Evolutionary conservation across 345 rosid genomes (phyloP).

Genomic region (Brassica carinata): DNA sequence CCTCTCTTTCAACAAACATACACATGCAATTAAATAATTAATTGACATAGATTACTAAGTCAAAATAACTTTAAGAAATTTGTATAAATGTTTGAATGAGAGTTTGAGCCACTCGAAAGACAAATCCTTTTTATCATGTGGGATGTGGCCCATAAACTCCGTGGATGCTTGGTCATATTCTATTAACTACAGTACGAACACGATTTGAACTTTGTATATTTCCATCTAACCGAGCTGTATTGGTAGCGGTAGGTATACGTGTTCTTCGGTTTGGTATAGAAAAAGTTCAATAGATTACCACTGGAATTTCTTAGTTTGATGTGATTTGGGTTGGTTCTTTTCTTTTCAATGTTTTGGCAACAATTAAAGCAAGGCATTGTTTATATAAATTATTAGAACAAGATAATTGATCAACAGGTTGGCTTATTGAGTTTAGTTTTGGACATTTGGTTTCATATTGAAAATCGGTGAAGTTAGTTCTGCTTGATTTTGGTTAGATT

Average conservation of each 20-base stretch:
- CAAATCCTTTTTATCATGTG: constrained; percentile 14
- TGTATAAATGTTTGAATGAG: constrained; percentile 20
- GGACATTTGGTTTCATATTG: not conserved
- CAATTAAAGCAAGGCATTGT: not conserved
- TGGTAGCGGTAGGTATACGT: not conserved
- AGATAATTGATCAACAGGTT: not conserved
- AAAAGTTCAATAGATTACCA: not conserved
- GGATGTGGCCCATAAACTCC: constrained; percentile 23
- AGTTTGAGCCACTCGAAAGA: constrained; percentile 27
- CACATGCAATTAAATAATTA: not conserved
- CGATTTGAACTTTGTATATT: constrained; percentile 21
- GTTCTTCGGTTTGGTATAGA: not conserved
- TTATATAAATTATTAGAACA: not conserved
- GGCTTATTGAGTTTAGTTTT: not conserved
- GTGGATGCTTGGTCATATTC: constrained; percentile 27
- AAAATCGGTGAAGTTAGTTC: constrained; percentile 1
- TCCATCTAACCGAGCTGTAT: not conserved
- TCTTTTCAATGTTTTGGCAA: not conserved
- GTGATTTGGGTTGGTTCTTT: not conserved
- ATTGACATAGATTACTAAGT: constrained; percentile 17
- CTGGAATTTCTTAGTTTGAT: not conserved
- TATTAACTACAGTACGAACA: constrained; percentile 16
- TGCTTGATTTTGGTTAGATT: not conserved
- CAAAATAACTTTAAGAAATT: not conserved
- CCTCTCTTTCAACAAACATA: not conserved